Percentiles rank a stretch among this genome's conserved stretches.
Conservation (phyloP, 805 yeast species). For the Candida rishiriensis region DNA sequence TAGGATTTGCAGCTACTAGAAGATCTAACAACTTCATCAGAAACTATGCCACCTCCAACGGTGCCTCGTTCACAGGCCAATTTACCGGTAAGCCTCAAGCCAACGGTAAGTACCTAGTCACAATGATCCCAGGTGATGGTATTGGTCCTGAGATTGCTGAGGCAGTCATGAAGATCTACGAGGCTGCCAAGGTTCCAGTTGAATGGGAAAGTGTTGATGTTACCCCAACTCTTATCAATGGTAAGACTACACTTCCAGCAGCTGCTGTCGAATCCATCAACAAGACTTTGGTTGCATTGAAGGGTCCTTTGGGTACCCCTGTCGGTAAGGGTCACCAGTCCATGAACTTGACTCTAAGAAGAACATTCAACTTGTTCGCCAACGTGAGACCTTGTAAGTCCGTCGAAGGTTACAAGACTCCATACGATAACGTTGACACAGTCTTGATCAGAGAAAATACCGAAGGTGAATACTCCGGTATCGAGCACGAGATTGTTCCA, state of each 20-base stretch:
- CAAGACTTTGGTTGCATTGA: conserved; percentile 89
- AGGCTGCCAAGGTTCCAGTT: conserved; percentile 93
- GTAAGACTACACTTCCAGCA: conserved; percentile 89
- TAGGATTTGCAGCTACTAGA: conserved; percentile 6
- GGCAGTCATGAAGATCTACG: conserved; percentile 88
- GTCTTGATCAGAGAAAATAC: conserved; percentile 98
- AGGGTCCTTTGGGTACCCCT: conserved; percentile 98
- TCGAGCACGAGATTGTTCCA: conserved; percentile 96
- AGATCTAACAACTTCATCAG: conserved; percentile 20
- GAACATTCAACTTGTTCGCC: conserved; percentile 94
- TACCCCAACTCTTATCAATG: conserved; percentile 86
- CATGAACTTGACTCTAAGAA: conserved; percentile 93
- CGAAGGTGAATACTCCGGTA: conserved; percentile 99
- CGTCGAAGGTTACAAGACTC: conserved; percentile 89
- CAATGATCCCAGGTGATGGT: conserved; percentile 98
- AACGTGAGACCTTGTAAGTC: conserved; percentile 97
- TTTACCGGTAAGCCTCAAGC: conserved; percentile 60
- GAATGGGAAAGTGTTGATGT: conserved; percentile 98
- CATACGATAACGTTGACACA: conserved; percentile 84
- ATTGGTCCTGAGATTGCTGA: conserved; percentile 94
- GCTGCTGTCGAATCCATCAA: conserved; percentile 90
- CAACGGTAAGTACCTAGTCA: conserved; percentile 87
- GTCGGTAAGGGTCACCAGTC: conserved; percentile 98
- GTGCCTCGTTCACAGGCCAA: conserved; percentile 52
- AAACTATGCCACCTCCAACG: conserved; percentile 29